These are phyloP conservation scores for Phaeosphaeriaceae sp. DNA, from an alignment of 2,329 filamentous ascomycete genomes.

Conservation along the genomic window DNA sequence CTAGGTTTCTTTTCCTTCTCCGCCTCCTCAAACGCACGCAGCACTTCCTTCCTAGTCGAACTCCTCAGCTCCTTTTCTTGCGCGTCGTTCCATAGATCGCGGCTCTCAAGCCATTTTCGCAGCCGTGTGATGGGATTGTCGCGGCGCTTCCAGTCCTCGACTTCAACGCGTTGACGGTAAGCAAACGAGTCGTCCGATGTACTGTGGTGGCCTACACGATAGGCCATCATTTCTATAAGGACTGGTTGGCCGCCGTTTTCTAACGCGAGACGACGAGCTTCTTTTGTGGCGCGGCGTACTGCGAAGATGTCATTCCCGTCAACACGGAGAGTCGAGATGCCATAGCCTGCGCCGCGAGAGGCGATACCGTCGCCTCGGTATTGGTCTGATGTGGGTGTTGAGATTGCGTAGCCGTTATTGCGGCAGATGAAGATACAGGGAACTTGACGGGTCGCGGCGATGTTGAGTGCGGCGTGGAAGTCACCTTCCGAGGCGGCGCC, in stretches of 20 bases:
- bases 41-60: conserved; percentile 72
- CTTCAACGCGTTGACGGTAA: conserved; percentile 90
- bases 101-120: conserved; percentile 88
- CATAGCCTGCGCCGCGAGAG: conserved; percentile 83
- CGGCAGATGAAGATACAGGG: conserved; percentile 89
- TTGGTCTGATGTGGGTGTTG: conserved; percentile 86
- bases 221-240: conserved; percentile 94
- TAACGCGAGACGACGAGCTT: conserved; percentile 79
- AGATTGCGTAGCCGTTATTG: conserved; percentile 93
- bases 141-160: conserved; percentile 90
- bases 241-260: conserved; percentile 81
- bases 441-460: conserved; percentile 86
- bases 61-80: conserved; percentile 77
- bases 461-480: conserved; percentile 90
- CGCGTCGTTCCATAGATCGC: conserved; percentile 82
- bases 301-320: conserved; percentile 96
- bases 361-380: conserved; percentile 93
- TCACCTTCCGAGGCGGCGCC: conserved; percentile 90
- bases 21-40: conserved; percentile 83
- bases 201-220: conserved; percentile 96
- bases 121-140: conserved; percentile 88
- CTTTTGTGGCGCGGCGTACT: conserved; percentile 78
- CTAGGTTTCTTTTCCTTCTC: conserved; percentile 82
- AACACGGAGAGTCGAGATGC: conserved; percentile 90
- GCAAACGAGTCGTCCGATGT: conserved; percentile 97